phyloP scores from a whole-genome alignment of 257 asterid genomes.

The Fraxinus excelsior region DNA sequence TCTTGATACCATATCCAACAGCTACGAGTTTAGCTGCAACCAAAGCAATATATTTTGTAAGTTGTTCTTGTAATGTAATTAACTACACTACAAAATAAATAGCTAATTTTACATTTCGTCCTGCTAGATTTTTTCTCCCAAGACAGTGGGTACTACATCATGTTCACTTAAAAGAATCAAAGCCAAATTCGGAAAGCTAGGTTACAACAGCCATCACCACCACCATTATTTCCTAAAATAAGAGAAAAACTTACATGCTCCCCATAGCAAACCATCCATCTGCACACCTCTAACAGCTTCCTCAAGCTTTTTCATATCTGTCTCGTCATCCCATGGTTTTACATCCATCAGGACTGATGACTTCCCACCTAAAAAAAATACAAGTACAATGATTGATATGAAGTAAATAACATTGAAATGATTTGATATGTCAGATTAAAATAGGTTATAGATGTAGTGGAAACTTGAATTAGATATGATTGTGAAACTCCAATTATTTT shows the following conservation, averaged over 20 bases:
- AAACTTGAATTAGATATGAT: neutral
- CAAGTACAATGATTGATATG: too few species aligned
- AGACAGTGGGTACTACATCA: neutral
- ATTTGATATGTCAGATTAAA: neutral
- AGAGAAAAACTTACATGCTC: constrained; percentile 68
- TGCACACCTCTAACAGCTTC: constrained; percentile 76
- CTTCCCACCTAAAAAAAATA: constrained; percentile 57
- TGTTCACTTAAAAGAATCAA: neutral
- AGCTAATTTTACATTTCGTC: neutral
- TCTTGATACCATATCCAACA: constrained; percentile 43
- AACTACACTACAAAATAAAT: neutral
- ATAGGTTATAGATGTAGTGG: neutral
- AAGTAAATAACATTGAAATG: neutral
- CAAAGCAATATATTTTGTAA: neutral
- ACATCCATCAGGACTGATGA: constrained; percentile 65
- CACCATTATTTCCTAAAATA: neutral
- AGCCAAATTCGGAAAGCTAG: neutral
- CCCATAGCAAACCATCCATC: constrained; percentile 88
- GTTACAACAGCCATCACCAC: neutral
- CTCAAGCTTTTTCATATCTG: constrained; percentile 93
- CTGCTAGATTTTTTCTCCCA: neutral
- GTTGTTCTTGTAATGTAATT: too few species aligned
- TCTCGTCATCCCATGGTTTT: constrained; percentile 98
- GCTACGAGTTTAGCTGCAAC: constrained; percentile 39
- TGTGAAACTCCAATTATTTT: neutral